Percentiles rank a stretch among this genome's conserved stretches.
These are phyloP conservation scores for Eucalyptus brandiana DNA, from an alignment of 345 rosid species.

Conservation along the genomic window DNA sequence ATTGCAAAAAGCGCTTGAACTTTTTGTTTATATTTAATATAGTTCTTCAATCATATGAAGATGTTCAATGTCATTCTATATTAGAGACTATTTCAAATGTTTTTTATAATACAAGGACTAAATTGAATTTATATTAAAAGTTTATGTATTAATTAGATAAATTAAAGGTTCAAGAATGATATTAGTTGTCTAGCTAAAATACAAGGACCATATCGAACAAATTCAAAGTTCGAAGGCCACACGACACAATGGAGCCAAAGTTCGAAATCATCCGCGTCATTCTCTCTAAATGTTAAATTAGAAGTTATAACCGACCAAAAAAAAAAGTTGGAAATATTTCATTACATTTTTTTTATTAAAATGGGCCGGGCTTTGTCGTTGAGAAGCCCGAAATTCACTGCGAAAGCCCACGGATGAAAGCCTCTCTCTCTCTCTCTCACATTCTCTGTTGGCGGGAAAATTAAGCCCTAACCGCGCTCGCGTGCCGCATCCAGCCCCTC, in stretches of 20 bases:
- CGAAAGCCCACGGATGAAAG: not conserved
- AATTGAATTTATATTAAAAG: no score
- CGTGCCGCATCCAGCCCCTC: not conserved
- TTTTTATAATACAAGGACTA: no score
- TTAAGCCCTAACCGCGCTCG: not conserved
- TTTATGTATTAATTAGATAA: rapidly evolving
- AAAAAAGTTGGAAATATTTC: no score
- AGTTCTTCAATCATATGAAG: no score
- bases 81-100: no score
- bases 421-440: not conserved
- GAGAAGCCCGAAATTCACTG: not conserved
- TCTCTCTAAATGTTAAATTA: not conserved
- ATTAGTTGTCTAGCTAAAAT: no score
- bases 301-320: not conserved
- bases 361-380: not conserved
- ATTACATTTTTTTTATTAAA: no score
- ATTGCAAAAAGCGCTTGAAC: no score
- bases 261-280: rapidly evolving
- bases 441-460: not conserved
- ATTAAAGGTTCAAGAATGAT: rapidly evolving
- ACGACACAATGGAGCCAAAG: not conserved
- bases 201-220: rapidly evolving
- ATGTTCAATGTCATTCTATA: no score
- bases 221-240: rapidly evolving
- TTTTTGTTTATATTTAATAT: no score